Evolutionary conservation across 345 rosid species (phyloP).

Genomic region (Lumnitzera racemosa): DNA sequence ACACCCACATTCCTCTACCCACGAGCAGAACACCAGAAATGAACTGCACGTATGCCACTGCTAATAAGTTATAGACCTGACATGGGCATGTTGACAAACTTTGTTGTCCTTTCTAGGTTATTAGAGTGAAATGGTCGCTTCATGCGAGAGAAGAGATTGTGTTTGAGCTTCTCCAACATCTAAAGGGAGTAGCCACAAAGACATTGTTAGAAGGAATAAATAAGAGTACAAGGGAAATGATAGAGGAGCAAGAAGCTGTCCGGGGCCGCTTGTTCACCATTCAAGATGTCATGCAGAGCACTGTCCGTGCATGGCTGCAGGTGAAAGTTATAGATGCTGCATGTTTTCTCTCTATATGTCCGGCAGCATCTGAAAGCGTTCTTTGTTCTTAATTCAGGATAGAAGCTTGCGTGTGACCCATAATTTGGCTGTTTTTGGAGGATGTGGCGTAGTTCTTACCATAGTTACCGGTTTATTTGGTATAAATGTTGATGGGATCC

Average conservation of each 20-base stretch:
- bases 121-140: conserved; percentile 98
- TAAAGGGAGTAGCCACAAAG: conserved; percentile 53
- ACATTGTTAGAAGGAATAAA: conserved; percentile 48
- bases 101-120: conserved; percentile 39
- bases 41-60: no score
- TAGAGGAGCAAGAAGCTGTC: conserved; percentile 97
- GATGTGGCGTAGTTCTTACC: conserved; percentile 80
- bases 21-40: no score
- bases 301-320: conserved; percentile 99
- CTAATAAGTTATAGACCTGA: no score
- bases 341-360: no score
- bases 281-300: conserved; percentile 98
- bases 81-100: no score
- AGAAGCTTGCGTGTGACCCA: conserved; percentile 86
- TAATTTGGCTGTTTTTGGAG: conserved; percentile 86
- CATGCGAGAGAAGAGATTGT: conserved; percentile 96
- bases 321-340: conserved; percentile 12
- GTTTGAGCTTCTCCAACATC: conserved; percentile 84
- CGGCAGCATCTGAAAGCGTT: not conserved
- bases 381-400: conserved; percentile 37
- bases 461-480: conserved; percentile 84
- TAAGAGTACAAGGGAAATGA: conserved; percentile 80
- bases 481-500: conserved; percentile 97
- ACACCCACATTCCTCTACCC: no score
- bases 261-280: conserved; percentile 95